Evolutionary conservation across 345 rosid species (phyloP), one percentile per base, ranked within the genome.

Genomic region (Jatropha curcas): DNA sequence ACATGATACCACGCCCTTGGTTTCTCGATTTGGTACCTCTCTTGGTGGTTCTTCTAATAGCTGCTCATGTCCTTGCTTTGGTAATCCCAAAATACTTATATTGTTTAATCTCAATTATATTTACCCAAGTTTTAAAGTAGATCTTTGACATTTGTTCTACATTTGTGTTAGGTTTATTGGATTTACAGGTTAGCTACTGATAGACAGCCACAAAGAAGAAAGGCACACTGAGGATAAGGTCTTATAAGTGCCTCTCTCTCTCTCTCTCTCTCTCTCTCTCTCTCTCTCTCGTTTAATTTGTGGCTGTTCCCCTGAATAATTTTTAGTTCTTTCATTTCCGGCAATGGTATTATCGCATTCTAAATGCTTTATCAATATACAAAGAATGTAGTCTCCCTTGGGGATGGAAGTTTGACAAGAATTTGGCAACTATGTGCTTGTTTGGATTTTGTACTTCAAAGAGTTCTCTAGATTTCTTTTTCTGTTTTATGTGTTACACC

Each of bases 51-150:
- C 73, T 90, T 1, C 88, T 92, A 52, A 88, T 90, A 45, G 96
- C 89, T 60, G 94, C 89, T 78, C 97, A 92, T 65, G 94, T 90
- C 77, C 71, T 90, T 67, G 98, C 96, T 48, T 60, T 90, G 92
- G 96, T 90, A 55, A 67, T 53, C 43, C 31, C 55, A 0, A 19
- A n/a, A 7, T 41, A n/a, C 13, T 25, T 20, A 20, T 13, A 16
- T 16, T 13, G 57, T 67, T 45, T 31, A 4, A 19, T 67, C 24
- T 67, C 16, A 20, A 16, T 20, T 50, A 7, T 25, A 46, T 16
- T 65, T 65, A 19, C 7, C 19, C 27, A 31, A 67, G 31, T 28
- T 67, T 27, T 7, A 30, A 8, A 4, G 56, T 48, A n/a, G 71
- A 62, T 46, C 64, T 70, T 53, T 43, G 61, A 46, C 74, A 60